Evolutionary conservation across 2,329 filamentous ascomycete genomes (phyloP).

Genomic region (Alternaria incomplexa): DNA sequence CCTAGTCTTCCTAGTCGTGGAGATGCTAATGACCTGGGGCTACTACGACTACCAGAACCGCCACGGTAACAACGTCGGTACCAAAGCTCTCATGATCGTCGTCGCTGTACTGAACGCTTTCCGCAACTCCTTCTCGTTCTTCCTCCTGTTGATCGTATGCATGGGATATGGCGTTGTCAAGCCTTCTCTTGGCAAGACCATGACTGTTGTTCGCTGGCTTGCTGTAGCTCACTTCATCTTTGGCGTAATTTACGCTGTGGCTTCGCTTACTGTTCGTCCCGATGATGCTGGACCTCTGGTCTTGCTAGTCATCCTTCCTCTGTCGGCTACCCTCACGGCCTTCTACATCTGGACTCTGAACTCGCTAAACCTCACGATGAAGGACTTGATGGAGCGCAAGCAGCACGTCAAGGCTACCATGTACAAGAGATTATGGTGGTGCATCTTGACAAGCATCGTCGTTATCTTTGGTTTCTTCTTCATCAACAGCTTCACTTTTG

Average conservation of each 20-base stretch:
- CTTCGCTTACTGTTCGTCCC: slow-evolving; percentile 85
- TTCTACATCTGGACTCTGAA: slow-evolving; percentile 99
- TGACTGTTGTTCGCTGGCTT: slow-evolving; percentile 91
- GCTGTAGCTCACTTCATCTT: slow-evolving; percentile 94
- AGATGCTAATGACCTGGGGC: slow-evolving; percentile 98
- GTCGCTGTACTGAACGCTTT: slow-evolving; percentile 94
- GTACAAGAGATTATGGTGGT: slow-evolving; percentile 99
- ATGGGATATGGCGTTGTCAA: slow-evolving; percentile 99
- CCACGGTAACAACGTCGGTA: slow-evolving; percentile 80
- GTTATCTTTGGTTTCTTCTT: slow-evolving; percentile 99
- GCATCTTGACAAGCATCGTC: slow-evolving; percentile 87
- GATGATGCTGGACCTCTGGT: slow-evolving; percentile 90
- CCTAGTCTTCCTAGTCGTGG: slow-evolving; percentile 87
- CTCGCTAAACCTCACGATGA: slow-evolving; percentile 91
- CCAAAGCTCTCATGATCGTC: slow-evolving; percentile 85
- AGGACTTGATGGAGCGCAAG: slow-evolving; percentile 92
- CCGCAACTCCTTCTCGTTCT: slow-evolving; percentile 97
- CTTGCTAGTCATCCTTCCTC: slow-evolving; percentile 88
- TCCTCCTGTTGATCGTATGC: slow-evolving; percentile 94
- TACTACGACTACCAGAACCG: slow-evolving; percentile 98
- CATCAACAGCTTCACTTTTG: slow-evolving; percentile 95
- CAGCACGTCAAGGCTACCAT: slow-evolving; percentile 92
- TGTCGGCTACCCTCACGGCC: slow-evolving; percentile 89
- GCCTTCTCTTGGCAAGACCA: slow-evolving; percentile 85
- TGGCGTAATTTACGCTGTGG: slow-evolving; percentile 89